Evolutionary conservation across 2,329 filamentous ascomycete species (phyloP), one percentile per base, ranked within the genome.

Genomic region (Ampelomyces quisqualis): DNA sequence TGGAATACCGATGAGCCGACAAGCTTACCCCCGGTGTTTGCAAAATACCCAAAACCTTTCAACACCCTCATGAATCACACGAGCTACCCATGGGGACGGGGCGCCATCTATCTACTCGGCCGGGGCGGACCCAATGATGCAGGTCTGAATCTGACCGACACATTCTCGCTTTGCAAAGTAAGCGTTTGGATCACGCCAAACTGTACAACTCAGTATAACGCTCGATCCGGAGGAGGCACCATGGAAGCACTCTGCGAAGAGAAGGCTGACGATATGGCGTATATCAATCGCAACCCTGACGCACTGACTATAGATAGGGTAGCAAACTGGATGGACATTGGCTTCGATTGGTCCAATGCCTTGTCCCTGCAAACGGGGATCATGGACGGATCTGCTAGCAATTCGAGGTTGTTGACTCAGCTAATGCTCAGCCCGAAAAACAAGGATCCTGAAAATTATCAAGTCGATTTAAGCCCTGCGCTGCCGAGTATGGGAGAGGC

Each of bases 401-500:
- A 73, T 29, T 67, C 71, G 0, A 58, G 74, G 1, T 49, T 76
- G 0, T 53, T 76, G 3, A 73, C 66, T 7, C 69, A 77, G 33
- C 53, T 74, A 27, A 70, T 75, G 13, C 47, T 74, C 2, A 60
- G 62, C 11, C 56, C 58, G 2, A 40, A 28, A 4, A 29, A 51
- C 11, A 15, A 45, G 1, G 45, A 53, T 22, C 33, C 48, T 4
- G 20, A 51, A 2, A 43, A 51, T n/a, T 13, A 52, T 0, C 32
- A 65, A 2, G 51, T 61, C 1, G 51, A 65, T 7, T 72, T 88
- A 0, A 70, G 76, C 22, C 64, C 72, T 0, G 57, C 66, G 0
- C 64, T 84, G 0, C 88, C 88, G 0, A 87, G 82, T 2, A 74
- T 87, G n/a, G 82, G 81, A 0, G 88, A 93, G 65, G 83, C 84